These are phyloP conservation scores for Hyphopichia khmerensis DNA, from an alignment of 1,139 yeast species.

Conservation along the genomic window DNA sequence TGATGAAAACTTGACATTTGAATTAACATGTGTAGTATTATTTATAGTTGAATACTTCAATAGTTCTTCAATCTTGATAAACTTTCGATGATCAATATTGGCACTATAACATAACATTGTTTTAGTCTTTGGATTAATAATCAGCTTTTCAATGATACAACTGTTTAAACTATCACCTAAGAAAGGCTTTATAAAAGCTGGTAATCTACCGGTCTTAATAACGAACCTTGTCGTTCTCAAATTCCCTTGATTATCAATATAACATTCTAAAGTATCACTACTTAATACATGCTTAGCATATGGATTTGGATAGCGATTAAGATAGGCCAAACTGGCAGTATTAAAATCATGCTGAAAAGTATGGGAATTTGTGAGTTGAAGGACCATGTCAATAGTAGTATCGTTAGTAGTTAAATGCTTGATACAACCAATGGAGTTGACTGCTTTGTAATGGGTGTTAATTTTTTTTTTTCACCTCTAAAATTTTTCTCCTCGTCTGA, in stretches of 20 bases:
- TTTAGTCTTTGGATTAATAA: slow-evolving; percentile 62
- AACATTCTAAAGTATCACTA: slow-evolving; percentile 68
- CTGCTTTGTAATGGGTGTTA: no score
- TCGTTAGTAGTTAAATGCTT: no score
- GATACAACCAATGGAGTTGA: no score
- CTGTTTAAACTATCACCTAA: slow-evolving; percentile 71
- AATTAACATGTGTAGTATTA: slow-evolving; percentile 37
- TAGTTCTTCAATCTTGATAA: slow-evolving; percentile 78
- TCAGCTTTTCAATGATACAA: slow-evolving; percentile 81
- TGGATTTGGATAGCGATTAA: slow-evolving; percentile 89
- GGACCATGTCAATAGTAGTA: slow-evolving; percentile 50
- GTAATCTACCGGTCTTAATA: slow-evolving; percentile 78
- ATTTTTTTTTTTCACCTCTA: no score
- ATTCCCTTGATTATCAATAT: slow-evolving; percentile 61
- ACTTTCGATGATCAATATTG: slow-evolving; percentile 81
- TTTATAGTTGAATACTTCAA: slow-evolving; percentile 41
- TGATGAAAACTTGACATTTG: slow-evolving; percentile 69
- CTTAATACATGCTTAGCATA: slow-evolving; percentile 86
- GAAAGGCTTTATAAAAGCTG: slow-evolving; percentile 76
- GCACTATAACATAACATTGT: slow-evolving; percentile 72
- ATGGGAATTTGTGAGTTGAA: slow-evolving; percentile 58
- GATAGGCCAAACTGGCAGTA: slow-evolving; percentile 75
- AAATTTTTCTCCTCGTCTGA: no score
- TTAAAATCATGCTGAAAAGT: slow-evolving; percentile 63
- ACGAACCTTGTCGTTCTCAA: slow-evolving; percentile 74